phyloP scores from a whole-genome alignment of 176 grass and related monocot species.

The Carex kokanica region DNA sequence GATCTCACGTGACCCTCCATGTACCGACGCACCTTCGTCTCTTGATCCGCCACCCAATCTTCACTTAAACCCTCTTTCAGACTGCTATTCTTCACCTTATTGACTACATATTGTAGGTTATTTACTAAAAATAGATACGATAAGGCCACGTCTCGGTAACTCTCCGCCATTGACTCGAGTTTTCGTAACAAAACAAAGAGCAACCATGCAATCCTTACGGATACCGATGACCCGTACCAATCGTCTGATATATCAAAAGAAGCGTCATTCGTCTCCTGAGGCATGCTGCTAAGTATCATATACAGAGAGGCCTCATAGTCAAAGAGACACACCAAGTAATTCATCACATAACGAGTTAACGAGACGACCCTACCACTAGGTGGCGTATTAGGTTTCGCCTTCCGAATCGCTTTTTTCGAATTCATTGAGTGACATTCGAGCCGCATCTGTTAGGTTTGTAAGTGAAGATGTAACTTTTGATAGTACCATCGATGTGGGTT shows the following conservation, averaged over 20 bases:
- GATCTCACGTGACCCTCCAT: constrained; percentile 39
- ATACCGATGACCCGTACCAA: constrained; percentile 7
- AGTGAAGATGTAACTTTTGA: constrained; percentile 1
- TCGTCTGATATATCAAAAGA: not conserved
- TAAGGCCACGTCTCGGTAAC: constrained; percentile 36
- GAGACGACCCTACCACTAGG: constrained; percentile 54
- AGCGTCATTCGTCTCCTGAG: not conserved
- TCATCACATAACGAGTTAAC: constrained; percentile 81
- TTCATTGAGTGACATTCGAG: constrained; percentile 12
- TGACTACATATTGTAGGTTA: constrained; percentile 57
- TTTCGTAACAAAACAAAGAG: constrained; percentile 47
- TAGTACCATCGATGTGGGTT: constrained; percentile 6
- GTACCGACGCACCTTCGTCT: constrained; percentile 38
- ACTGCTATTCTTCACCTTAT: constrained; percentile 45
- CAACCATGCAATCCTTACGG: constrained; percentile 32
- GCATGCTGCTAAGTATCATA: constrained; percentile 9
- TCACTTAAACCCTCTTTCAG: constrained; percentile 33
- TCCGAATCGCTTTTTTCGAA: constrained; percentile 61
- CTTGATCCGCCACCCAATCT: constrained; percentile 41
- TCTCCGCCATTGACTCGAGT: constrained; percentile 58
- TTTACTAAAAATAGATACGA: constrained; percentile 76
- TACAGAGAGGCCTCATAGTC: constrained; percentile 39
- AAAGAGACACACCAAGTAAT: constrained; percentile 68
- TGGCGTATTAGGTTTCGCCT: constrained; percentile 30
- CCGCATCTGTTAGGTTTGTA: constrained; percentile 31